A percentile compares a stretch with the other conserved stretches of the same genome.
Evolutionary conservation across 1,284 basidiomycete genomes (phyloP).

Genomic region (Mycosarcoma maydis): DNA sequence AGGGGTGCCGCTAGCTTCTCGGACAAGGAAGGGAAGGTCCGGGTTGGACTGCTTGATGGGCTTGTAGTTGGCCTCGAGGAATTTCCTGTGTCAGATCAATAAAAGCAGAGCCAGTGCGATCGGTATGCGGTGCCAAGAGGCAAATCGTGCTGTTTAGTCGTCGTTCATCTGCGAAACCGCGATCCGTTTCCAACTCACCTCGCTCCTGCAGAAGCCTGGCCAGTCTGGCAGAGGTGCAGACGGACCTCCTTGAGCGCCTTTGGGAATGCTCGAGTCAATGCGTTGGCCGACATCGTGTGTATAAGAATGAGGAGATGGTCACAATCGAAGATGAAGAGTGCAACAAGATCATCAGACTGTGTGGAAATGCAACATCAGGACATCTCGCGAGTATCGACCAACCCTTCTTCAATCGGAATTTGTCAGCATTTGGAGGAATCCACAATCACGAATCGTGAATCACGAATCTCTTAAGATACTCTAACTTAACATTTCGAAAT

Average conservation of each 20-base stretch:
- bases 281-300: conserved; percentile 55
- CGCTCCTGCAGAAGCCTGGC: conserved; percentile 59
- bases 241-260: conserved; percentile 64
- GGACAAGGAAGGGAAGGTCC: conserved; percentile 62
- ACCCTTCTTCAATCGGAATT: conserved; percentile 16
- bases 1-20: conserved; percentile 62
- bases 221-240: conserved; percentile 64
- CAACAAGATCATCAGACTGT: conserved; percentile 1
- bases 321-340: conserved; percentile 1
- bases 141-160: too few relatives aligned
- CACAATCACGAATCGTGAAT: too few relatives aligned
- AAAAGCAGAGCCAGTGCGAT: too few relatives aligned
- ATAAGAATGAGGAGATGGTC: conserved; percentile 1
- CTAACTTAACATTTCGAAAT: conserved; percentile 1
- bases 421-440: conserved; percentile 23
- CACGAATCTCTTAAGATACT: too few relatives aligned
- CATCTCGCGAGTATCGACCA: conserved; percentile 2
- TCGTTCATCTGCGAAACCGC: background rate
- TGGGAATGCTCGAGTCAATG: conserved; percentile 58
- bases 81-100: conserved; percentile 62
- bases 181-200: conserved; percentile 50
- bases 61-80: conserved; percentile 62
- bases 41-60: conserved; percentile 65
- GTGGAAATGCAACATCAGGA: background rate
- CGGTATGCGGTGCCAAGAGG: too few relatives aligned